Base-by-base conservation (phyloP, 768 basidiomycete genomes). In the Serendipita sp. region DNA sequence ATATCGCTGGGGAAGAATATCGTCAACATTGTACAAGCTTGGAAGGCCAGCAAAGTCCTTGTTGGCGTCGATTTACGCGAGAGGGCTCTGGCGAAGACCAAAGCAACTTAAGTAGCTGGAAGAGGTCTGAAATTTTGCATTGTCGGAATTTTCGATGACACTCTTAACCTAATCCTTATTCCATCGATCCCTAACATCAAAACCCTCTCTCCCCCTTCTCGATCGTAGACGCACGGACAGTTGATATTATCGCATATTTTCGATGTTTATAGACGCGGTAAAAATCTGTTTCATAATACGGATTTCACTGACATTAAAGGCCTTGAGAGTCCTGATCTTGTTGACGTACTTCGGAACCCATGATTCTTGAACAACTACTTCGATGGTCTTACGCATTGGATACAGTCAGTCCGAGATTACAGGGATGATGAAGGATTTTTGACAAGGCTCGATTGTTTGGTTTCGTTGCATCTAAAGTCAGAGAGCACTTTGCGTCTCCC, bases 401-500 rank as follows among this genome's bases (percentile, higher is more conserved):
- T 51, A 51, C 48, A 51, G 48, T 51, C n/a, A 18, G 48, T 51
- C 48, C n/a, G n/a, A 51, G 30, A 51, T 32, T n/a, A 13, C 13
- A 41, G 41, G 41, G 13, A 7, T 51, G n/a, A 51, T 7, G n/a
- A 5, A 8, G 30, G 8, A 8, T 18, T 51, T n/a, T n/a, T 51
- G 18, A 51, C 48, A 51, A 8, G 8, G 48, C 8, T 18, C 24
- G 24, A 24, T 24, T 24, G 24, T 24, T 24, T 24, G 24, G 24
- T 7, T 41, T 41, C 41, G 13, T 41, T 41, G 7, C 41, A 41
- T 13, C 41, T n/a, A 51, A 51, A 88, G 88, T 92, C 58, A 79
- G 87, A 37, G 89, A 92, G 71, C 93, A 96, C 73, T 97, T 97
- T 75, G 89, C 88, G 15, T 88, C 89, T 0, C 95, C 95, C 0